Percentiles rank a stretch among this genome's conserved stretches.
These are phyloP conservation scores for Carex parvula DNA, from an alignment of 176 grass and related monocot genomes.

Conservation along the genomic window DNA sequence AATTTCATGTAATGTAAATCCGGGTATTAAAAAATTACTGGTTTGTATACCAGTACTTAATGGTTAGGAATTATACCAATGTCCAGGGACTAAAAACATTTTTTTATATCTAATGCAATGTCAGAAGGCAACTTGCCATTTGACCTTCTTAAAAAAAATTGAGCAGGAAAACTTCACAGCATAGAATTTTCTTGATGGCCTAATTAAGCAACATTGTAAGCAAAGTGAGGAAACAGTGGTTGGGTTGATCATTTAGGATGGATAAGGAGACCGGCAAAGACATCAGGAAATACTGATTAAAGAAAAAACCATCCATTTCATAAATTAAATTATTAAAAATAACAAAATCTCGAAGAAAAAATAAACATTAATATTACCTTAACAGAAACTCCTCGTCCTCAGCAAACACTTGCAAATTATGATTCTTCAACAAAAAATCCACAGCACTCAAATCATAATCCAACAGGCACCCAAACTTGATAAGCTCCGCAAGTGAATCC, in stretches of 20 bases:
- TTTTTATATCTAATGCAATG: no score
- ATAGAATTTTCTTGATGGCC: no score
- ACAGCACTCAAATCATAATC: constrained; percentile 48
- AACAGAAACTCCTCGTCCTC: constrained; percentile 40
- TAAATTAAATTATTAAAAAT: background rate
- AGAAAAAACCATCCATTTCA: background rate
- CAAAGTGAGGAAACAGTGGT: background rate
- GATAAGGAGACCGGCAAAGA: no score
- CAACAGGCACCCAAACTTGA: constrained; percentile 46
- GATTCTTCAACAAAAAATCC: constrained; percentile 47
- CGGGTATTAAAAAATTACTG: no score
- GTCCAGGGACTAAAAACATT: no score
- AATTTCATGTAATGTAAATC: no score
- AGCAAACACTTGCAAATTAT: constrained; percentile 59
- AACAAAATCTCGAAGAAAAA: background rate
- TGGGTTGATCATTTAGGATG: background rate
- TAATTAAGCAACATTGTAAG: no score
- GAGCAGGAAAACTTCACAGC: background rate
- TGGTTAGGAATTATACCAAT: no score
- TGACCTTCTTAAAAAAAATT: background rate
- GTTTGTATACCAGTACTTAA: no score
- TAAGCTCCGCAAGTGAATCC: constrained; percentile 39
- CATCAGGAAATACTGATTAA: background rate
- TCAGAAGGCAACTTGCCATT: no score
- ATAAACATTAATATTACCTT: background rate